Percentiles rank a stretch among this genome's conserved stretches.
Evolutionary conservation across 129 eudicot species (phyloP).

Genomic region (Chrysanthemum seticuspe): DNA sequence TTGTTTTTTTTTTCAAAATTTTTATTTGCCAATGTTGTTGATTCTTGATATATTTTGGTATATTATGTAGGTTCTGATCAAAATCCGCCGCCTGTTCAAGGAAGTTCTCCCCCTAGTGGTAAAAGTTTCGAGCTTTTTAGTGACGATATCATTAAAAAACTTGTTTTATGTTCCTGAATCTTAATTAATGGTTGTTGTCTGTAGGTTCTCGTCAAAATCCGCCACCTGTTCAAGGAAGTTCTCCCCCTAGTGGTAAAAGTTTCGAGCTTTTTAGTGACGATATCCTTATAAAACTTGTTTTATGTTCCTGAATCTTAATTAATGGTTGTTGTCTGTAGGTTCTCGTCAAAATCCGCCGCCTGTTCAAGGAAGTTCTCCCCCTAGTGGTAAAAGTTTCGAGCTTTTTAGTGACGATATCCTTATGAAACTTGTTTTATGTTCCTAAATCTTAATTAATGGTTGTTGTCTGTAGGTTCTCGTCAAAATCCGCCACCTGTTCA

Average conservation of each 20-base stretch:
- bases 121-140: neutral
- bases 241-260: neutral
- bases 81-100: slow-evolving; percentile 12
- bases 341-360: slow-evolving; percentile 21
- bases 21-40: neutral
- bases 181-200: neutral
- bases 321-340: neutral
- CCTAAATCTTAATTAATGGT: no score
- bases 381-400: neutral
- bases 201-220: slow-evolving; percentile 20
- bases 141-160: no score
- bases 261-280: no score
- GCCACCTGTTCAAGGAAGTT: slow-evolving; percentile 1
- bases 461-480: slow-evolving; percentile 4
- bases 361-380: neutral
- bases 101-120: neutral
- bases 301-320: no score
- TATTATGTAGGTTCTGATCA: slow-evolving; percentile 16
- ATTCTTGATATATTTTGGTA: neutral
- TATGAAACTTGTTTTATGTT: no score
- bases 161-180: no score
- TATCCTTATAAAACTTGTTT: no score
- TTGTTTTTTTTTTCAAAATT: neutral
- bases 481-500: slow-evolving; percentile 9
- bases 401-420: no score